Evolutionary conservation across 768 basidiomycete genomes (phyloP).

Genomic region (Trametes cingulata): DNA sequence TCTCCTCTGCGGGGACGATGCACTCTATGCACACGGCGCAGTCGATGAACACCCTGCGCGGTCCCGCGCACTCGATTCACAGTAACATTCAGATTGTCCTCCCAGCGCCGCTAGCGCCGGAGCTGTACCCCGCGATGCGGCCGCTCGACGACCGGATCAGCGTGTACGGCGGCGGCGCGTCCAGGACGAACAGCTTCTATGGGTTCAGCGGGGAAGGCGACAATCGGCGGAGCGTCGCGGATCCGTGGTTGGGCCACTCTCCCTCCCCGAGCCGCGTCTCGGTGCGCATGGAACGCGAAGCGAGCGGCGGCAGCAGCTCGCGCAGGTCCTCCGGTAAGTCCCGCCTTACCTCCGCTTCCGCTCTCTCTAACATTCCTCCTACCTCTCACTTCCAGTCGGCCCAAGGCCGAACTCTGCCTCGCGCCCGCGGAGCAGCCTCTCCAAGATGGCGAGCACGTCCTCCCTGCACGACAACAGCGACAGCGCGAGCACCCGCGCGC

Average conservation of each 20-base stretch:
- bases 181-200: slow-evolving; percentile 8
- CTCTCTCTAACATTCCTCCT: neutral
- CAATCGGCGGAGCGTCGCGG: slow-evolving; percentile 10
- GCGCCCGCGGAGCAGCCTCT: slow-evolving; percentile 19
- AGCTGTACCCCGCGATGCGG: slow-evolving; percentile 19
- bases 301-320: slow-evolving; percentile 8
- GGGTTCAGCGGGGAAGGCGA: slow-evolving; percentile 12
- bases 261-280: slow-evolving; percentile 9
- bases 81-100: slow-evolving; percentile 67
- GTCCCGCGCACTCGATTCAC: slow-evolving; percentile 61
- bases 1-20: slow-evolving; percentile 38
- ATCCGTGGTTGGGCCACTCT: slow-evolving; percentile 21
- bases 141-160: slow-evolving; percentile 6
- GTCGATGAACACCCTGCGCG: slow-evolving; percentile 42
- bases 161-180: slow-evolving; percentile 6
- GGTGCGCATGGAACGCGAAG: neutral
- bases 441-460: slow-evolving; percentile 10
- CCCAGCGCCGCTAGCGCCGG: slow-evolving; percentile 61
- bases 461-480: slow-evolving; percentile 5
- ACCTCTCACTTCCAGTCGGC: neutral
- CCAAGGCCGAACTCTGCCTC: slow-evolving; percentile 2
- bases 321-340: slow-evolving; percentile 9
- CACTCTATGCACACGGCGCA: slow-evolving; percentile 34
- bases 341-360: neutral
- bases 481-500: slow-evolving; percentile 10